Conservation (phyloP, 2,329 filamentous ascomycete species). For the Colletotrichum filicis region DNA sequence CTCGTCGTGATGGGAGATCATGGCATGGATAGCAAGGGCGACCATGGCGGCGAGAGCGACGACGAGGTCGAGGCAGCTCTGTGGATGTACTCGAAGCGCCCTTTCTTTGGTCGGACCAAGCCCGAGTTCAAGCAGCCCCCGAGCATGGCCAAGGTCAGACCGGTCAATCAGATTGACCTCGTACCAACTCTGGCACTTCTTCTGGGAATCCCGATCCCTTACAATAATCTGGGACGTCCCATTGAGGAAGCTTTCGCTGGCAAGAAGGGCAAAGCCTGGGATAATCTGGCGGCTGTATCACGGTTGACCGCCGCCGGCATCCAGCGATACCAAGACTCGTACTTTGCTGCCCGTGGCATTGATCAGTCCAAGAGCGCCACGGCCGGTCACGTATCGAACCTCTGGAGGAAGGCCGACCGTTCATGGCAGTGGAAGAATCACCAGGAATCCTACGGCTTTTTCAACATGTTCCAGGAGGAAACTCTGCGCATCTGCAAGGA, state of each 20-base stretch:
- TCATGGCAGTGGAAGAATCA: slow-evolving; percentile 52
- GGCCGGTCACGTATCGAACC: slow-evolving; percentile 47
- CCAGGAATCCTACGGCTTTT: slow-evolving; percentile 65
- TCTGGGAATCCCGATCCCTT: slow-evolving; percentile 91
- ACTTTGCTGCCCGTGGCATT: slow-evolving; percentile 78
- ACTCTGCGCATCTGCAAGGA: slow-evolving; percentile 83
- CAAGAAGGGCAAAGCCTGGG: slow-evolving; percentile 74
- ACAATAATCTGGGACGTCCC: slow-evolving; percentile 92
- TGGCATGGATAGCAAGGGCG: slow-evolving; percentile 96
- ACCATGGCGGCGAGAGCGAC: slow-evolving; percentile 98
- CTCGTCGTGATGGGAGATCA: slow-evolving; percentile 99
- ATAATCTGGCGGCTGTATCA: slow-evolving; percentile 81
- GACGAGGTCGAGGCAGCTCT: slow-evolving; percentile 94
- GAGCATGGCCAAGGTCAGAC: slow-evolving; percentile 79
- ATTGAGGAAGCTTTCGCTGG: slow-evolving; percentile 95
- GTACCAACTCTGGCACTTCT: slow-evolving; percentile 92
- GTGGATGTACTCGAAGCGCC: slow-evolving; percentile 97
- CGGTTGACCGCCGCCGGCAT: slow-evolving; percentile 86
- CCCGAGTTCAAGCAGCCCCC: slow-evolving; percentile 68
- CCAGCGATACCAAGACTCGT: slow-evolving; percentile 87
- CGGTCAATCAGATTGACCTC: slow-evolving; percentile 89
- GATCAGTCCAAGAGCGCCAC: slow-evolving; percentile 66
- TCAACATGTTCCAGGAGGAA: slow-evolving; percentile 79
- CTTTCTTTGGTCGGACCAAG: slow-evolving; percentile 82
- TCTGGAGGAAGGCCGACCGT: slow-evolving; percentile 60